A percentile compares a stretch with the other conserved stretches of the same genome.
Conservation (phyloP, 2,329 filamentous ascomycete species). For the Curvularia verruculosa region DNA sequence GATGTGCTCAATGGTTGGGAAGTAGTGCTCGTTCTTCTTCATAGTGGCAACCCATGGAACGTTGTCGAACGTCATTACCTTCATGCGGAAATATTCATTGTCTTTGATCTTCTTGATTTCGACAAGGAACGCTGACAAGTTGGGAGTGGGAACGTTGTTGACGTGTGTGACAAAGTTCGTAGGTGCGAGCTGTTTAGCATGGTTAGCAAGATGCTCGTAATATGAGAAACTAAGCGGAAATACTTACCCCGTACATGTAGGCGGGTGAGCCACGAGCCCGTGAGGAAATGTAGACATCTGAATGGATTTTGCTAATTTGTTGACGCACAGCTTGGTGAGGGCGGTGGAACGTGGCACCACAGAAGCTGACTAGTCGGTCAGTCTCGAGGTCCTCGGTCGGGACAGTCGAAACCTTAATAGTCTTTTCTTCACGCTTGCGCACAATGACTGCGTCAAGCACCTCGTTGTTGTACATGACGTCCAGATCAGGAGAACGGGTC, state of each 20-base stretch:
- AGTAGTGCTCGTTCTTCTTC: slow-evolving; percentile 99
- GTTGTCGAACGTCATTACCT: slow-evolving; percentile 98
- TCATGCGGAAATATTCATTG: slow-evolving; percentile 96
- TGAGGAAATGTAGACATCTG: slow-evolving; percentile 93
- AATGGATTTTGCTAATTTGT: slow-evolving; percentile 95
- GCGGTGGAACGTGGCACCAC: slow-evolving; percentile 88
- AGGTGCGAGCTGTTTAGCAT: slow-evolving; percentile 75
- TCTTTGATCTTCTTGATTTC: slow-evolving; percentile 89
- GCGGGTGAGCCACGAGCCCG: slow-evolving; percentile 55
- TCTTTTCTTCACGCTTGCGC: slow-evolving; percentile 79
- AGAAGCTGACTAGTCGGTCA: slow-evolving; percentile 89
- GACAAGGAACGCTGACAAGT: slow-evolving; percentile 78
- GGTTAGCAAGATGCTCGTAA: slow-evolving; percentile 50
- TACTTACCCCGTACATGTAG: slow-evolving; percentile 47
- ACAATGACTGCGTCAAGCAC: slow-evolving; percentile 84
- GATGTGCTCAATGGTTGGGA: slow-evolving; percentile 69
- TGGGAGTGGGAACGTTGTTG: slow-evolving; percentile 83
- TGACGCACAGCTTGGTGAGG: slow-evolving; percentile 96
- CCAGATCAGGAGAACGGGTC: slow-evolving; percentile 89
- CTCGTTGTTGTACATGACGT: slow-evolving; percentile 94
- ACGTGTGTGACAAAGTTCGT: slow-evolving; percentile 98
- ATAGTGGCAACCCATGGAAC: slow-evolving; percentile 99
- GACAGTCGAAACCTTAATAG: slow-evolving; percentile 80
- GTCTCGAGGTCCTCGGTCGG: slow-evolving; percentile 91
- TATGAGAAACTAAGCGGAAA: not conserved